Evolutionary conservation across 2,329 filamentous ascomycete genomes (phyloP), one percentile per base, ranked within the genome.

Genomic region (Parastagonospora avenae): DNA sequence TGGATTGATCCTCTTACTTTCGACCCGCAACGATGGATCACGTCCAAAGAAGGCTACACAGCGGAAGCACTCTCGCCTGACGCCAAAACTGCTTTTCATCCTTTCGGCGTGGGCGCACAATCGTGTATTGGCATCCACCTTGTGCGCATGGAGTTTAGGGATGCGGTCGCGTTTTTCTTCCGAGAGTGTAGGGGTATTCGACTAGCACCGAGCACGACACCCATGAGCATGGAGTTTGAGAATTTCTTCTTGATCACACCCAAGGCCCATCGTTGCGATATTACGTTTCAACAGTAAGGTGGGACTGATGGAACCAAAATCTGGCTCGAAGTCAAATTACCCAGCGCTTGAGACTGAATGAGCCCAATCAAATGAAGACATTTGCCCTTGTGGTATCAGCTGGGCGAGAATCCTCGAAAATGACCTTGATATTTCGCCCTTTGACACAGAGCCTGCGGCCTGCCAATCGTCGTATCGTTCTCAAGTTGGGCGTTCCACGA

Each of bases 121-220:
- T 86, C 87, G 71, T 91, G 88, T 58, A 76, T 91, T 4, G 88
- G 87, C 0, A 82, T 85, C 5, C 86, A 90, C 59, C 83, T 90
- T 55, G 87, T 88, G 0, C 72, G 75, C 16, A 82, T 83, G 69
- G 83, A 86, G 59, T 60, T 86, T 28, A 75, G 82, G 8, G 76
- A 83, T 31, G 80, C 76, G 0, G 73, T 78, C 0, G 79, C 81
- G 0, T 70, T 76, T 4, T 82, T 86, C 65, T 83, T 85, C 62
- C 72, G 76, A 0, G 68, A 78, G 29, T 82, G 78, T 53, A 59
- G 48, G 27, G 69, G 70, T 0, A 52, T 71, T 2, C 54, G 53
- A 31, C 42, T 75, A 33, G 64, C 60, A 0, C 43, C 48, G 9
- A 57, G 46, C 2, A 70, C 66, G 32, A 71, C 71, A 6, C 74